phyloP scores from a whole-genome alignment of 257 asterid genomes.

The Capsicum baccatum region DNA sequence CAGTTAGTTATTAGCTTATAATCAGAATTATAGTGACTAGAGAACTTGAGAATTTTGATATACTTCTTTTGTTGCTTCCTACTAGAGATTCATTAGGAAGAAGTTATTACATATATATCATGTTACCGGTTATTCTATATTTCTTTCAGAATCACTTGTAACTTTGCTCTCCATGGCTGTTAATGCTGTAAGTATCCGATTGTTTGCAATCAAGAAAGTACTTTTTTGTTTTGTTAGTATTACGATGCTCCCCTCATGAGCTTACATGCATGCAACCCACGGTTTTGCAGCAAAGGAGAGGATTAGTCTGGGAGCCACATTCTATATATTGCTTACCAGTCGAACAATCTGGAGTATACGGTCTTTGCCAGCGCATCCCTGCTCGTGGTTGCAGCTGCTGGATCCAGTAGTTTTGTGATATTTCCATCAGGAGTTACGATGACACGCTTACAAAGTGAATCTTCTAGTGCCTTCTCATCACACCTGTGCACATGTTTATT shows the following conservation, averaged over 20 bases:
- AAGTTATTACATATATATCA: background rate
- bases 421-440: slow-evolving; percentile 96
- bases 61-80: background rate
- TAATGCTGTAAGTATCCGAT: slow-evolving; percentile 5
- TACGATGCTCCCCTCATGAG: slow-evolving; percentile 27
- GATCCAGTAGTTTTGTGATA: slow-evolving; percentile 88
- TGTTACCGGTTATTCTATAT: background rate
- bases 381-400: slow-evolving; percentile 89
- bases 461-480: slow-evolving; percentile 69
- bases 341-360: slow-evolving; percentile 89
- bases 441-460: slow-evolving; percentile 87
- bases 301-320: slow-evolving; percentile 14
- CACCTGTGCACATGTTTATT: slow-evolving; percentile 59
- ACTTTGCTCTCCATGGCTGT: background rate
- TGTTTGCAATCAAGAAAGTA: background rate
- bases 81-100: slow-evolving; percentile 20
- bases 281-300: slow-evolving; percentile 23
- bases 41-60: background rate
- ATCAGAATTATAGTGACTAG: slow-evolving; percentile 11
- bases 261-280: slow-evolving; percentile 11
- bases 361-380: slow-evolving; percentile 96
- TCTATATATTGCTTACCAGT: slow-evolving; percentile 60
- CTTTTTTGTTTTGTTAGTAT: background rate
- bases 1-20: background rate
- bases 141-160: background rate